Base-by-base conservation (phyloP, 805 yeast genomes). In the Starmerella riodocensis region DNA sequence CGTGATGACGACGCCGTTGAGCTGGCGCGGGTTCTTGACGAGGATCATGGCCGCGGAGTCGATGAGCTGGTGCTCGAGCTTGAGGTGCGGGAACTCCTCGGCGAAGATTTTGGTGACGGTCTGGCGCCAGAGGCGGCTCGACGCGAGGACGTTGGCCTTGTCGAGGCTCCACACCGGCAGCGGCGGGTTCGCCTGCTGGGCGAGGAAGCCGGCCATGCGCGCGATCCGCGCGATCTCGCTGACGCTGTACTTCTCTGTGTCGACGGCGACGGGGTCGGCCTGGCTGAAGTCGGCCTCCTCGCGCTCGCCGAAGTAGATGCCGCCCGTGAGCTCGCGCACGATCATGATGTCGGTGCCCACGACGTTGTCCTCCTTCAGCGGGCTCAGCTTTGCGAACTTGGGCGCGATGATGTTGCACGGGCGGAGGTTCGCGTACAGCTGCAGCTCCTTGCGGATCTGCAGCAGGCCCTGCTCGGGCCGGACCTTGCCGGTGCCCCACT, bases 21-120 rank as follows among this genome's bases (percentile, higher is more conserved):
- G 72, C 52, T 76, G 76, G 31, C 86, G 79, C 54, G 98, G 98
- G 46, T 73, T 75, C 65, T 91, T 85, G 53, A 91, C 81, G 53
- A 91, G 67, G 57, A 88, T 88, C 98, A 91, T 91, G 36, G 98
- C 97, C 38, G 98, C 98, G 12, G 97, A 86, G 64, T 91, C 98
- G 54, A 91, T 88, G 61, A 91, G 73, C 68, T 91, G 98, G 64
- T 91, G 95, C 60, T 88, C 83, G 33, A 86, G 69, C 21, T 70
- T 71, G 54, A 91, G 67, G 53, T 77, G 80, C 39, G 98, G 98
- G 69, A 91, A 91, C 63, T 91, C 98, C 46, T 76, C 73, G 45
- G 69, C 64, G 51, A 91, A 79, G 33, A 86, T 81, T 55, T 78
- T 74, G 51, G 83, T 82, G 32, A 88, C 95, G 16, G 93, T 83